Base-by-base conservation (phyloP, 164 flowering plant genomes). In the Vitis cinerea region DNA sequence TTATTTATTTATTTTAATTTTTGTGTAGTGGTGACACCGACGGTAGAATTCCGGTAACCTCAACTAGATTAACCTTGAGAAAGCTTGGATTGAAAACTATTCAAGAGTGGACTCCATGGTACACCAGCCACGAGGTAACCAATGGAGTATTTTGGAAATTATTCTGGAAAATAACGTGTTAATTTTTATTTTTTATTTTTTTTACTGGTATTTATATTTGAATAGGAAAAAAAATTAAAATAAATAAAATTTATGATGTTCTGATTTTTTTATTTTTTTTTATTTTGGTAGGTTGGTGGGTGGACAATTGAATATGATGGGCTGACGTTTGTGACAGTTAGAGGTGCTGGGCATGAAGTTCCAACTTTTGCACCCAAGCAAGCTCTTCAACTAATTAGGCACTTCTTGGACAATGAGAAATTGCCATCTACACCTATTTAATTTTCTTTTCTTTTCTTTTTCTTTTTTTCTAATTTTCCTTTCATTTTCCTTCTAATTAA, bases 281-380 rank as follows among this genome's bases (percentile, higher is more conserved):
- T 5, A 30, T 12, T 63, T 8, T 11, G 31, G 44, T 58, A 89
- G 90, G 94, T 89, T 37, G 97, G 89, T 13, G 97, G 97, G 14
- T 91, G 92, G 91, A 88, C 86, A 2, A 70, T 82, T 2, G 80
- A 31, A 2, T 91, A 89, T 30, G 83, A 87, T n/a, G 93, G 92
- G 29, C 70, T 91, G 8, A 80, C 60, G 61, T 91, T 84, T 64
- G 88, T 80, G 29, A 91, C 90, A 0, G 70, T 91, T 0, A 83
- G 97, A 79, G 94, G 91, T 4, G 94, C 97, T 0, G 97, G 97
- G 2, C 93, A 91, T 53, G 82, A 89, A 65, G 97, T 90, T 59
- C 93, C 97, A 4, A 77, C 81, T 1, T 83, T 83, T 37, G 76
- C 73, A 54, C 97, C 97, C 16, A 75, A 73, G 65, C 74, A 79